These are phyloP conservation scores for Pontederia paniculata DNA, from an alignment of 176 grass and related monocot species.

Conservation along the genomic window DNA sequence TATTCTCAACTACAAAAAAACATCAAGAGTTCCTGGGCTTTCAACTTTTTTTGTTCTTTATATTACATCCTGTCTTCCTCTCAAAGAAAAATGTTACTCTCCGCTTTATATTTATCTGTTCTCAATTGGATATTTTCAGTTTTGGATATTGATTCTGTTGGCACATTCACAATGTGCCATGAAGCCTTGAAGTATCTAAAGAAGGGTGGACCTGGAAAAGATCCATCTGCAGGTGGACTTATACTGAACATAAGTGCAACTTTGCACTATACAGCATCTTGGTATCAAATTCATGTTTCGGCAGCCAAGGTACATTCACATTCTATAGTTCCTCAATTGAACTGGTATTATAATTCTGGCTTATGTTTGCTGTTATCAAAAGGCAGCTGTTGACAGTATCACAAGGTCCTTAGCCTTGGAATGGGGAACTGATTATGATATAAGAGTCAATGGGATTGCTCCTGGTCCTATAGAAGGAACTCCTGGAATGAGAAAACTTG, in stretches of 20 bases:
- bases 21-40: not conserved
- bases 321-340: not conserved
- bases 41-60: not conserved
- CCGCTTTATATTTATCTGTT: not conserved
- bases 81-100: not conserved
- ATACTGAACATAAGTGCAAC: slow-evolving; percentile 95
- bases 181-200: slow-evolving; percentile 87
- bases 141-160: slow-evolving; percentile 82
- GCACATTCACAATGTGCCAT: slow-evolving; percentile 80
- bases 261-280: slow-evolving; percentile 69
- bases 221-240: slow-evolving; percentile 47
- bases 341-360: not conserved
- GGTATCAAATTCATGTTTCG: slow-evolving; percentile 90
- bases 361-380: not conserved
- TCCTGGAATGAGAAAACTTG: slow-evolving; percentile 88
- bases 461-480: slow-evolving; percentile 72
- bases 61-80: not conserved
- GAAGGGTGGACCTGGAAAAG: slow-evolving; percentile 55
- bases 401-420: slow-evolving; percentile 83
- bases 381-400: slow-evolving; percentile 92
- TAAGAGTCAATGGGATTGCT: slow-evolving; percentile 86
- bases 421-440: slow-evolving; percentile 94
- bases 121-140: slow-evolving; percentile 38
- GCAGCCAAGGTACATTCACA: slow-evolving; percentile 63
- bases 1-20: no score